Evolutionary conservation across 2,329 filamentous ascomycete species (phyloP), one percentile per base, ranked within the genome.

Genomic region (Arthrobotrys iridis): DNA sequence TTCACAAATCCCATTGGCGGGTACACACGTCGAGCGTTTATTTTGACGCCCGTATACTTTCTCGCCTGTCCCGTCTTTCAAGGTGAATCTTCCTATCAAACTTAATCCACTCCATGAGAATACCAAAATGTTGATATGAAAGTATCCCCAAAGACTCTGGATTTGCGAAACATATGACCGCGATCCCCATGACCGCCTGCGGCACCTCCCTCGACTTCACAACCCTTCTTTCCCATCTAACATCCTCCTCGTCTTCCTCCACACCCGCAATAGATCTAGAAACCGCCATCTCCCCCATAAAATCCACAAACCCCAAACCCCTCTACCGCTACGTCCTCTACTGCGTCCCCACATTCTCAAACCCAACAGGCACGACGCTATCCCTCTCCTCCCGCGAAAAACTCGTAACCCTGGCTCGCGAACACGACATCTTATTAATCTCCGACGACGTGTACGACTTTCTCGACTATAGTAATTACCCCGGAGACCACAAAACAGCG

Each of bases 161-260:
- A 15, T 76, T 76, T 33, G 50, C 72, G 18, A 76, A 76, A 20
- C 50, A 71, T 22, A 48, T 76, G 45, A 76, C 72, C n/a, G 59
- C 48, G 18, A 65, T 76, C 37, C 43, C 65, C 2, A 58, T 65
- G 18, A 41, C 28, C 26, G 13, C 87, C 83, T 97, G 97, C 84
- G 98, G 98, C 82, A 98, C 98, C 93, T 98, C 93, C 79, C 88
- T 97, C 80, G 98, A 98, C 81, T 99, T 98, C 82, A 93, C 94
- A 64, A 93, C 98, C 78, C 86, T 99, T 4, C 93, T 95, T 8
- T 91, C 94, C 41, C 97, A 96, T 79, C 97, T 97, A 45, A 5
- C n/a, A 70, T 89, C 90, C 50, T 5, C 28, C 26, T 18, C 24
- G 4, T 33, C 46, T 28, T 6, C 33, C 40, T 18, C 59, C 50